Base-by-base conservation (phyloP, 805 yeast genomes). In the Sugiyamaella valdiviana region DNA sequence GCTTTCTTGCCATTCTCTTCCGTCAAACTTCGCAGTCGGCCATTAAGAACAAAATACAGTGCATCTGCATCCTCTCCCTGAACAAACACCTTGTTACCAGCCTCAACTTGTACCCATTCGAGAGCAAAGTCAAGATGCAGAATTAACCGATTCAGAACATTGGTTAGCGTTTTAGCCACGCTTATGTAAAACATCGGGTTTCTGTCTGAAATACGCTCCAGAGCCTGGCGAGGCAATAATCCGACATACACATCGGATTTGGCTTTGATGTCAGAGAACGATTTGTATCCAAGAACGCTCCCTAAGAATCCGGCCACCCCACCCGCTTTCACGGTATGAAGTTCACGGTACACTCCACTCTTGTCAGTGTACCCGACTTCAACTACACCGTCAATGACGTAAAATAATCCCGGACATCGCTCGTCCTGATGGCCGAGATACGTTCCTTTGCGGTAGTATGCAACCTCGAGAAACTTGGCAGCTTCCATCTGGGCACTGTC, bases 91-190 rank as follows among this genome's bases (percentile, higher is more conserved):
- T 82, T 74, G 44, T 83, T 82, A 0, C 97, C 96, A 1, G 97
- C 91, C n/a, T 80, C 80, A 10, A 85, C 72, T 51, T 88, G 96
- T 37, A 90, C 80, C 98, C 98, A 91, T 64, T 93, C 99, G 45
- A 93, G 69, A 0, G 97, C 96, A 65, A 85, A 87, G 61, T 91
- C 98, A 38, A 93, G 77, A 48, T 83, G 78, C 36, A 85, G 65
- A 36, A 91, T 71, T 48, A 84, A 78, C 23, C 76, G 70, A 23
- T 90, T 82, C 36, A 93, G 65, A 1, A 85, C 72, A n/a, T 72
- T 72, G 40, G 84, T 80, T 53, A 91, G 68, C 6, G 80, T 75
- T 51, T 80, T 80, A 0, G 98, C 96, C 41, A 89, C 76, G 1
- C 88, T 79, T 36, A 91, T 69, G 55, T 85, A 84, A 7, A 91